Evolutionary conservation across 2,329 filamentous ascomycete species (phyloP).

Genomic region (Alternaria sp.): DNA sequence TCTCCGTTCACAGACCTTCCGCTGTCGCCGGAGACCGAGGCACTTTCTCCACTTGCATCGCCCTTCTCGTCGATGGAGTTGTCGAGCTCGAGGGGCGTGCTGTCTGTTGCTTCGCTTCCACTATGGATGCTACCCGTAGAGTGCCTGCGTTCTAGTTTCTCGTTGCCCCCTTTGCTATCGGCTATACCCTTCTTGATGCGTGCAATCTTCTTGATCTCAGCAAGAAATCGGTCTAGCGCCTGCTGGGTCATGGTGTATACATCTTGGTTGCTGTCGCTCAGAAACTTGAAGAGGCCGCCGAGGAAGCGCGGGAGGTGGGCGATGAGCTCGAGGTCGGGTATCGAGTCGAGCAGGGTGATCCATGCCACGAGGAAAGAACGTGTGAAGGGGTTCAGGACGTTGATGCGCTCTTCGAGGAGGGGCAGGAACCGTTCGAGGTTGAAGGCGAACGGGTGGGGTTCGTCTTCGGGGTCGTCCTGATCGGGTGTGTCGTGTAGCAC

Average conservation of each 20-base stretch:
- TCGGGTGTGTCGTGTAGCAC: conserved; percentile 74
- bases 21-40: conserved; percentile 46
- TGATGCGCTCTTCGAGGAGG: conserved; percentile 90
- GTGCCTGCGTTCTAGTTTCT: conserved; percentile 73
- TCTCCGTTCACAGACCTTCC: conserved; percentile 66
- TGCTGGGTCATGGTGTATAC: conserved; percentile 94
- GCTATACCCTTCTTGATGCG: conserved; percentile 90
- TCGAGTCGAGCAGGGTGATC: conserved; percentile 94
- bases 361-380: conserved; percentile 94
- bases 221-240: conserved; percentile 87
- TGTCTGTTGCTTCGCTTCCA: conserved; percentile 67
- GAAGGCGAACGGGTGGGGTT: conserved; percentile 68
- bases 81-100: conserved; percentile 50
- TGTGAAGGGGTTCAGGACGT: conserved; percentile 93
- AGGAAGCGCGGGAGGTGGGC: conserved; percentile 92
- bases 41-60: conserved; percentile 52
- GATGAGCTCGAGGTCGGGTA: conserved; percentile 94
- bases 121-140: conserved; percentile 66
- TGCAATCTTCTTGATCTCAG: conserved; percentile 93
- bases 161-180: conserved; percentile 78
- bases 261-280: conserved; percentile 89
- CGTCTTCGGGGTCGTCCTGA: conserved; percentile 48
- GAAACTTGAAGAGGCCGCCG: conserved; percentile 86
- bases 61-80: conserved; percentile 62
- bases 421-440: conserved; percentile 92